Conservation (phyloP, 441 rosid genomes). For the California macrophylla region DNA sequence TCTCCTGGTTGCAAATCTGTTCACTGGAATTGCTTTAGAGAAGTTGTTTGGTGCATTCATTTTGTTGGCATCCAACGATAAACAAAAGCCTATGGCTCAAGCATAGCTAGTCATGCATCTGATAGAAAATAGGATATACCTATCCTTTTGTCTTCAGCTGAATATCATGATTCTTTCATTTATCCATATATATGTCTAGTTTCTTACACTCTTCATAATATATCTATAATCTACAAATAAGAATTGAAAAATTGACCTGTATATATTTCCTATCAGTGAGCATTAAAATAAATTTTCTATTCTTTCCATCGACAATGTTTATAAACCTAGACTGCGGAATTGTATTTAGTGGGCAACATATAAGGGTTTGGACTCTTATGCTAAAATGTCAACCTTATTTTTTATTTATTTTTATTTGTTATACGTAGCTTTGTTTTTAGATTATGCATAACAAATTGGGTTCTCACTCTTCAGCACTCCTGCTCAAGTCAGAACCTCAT, state of each 20-base stretch:
- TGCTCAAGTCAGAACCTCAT: not conserved
- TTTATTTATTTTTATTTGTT: not conserved
- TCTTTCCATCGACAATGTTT: not conserved
- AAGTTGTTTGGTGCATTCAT: not conserved
- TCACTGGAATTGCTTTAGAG: not conserved
- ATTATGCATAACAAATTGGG: not conserved
- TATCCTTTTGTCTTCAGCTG: not conserved
- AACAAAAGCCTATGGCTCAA: not conserved
- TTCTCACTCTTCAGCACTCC: not conserved
- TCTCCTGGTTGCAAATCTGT: not conserved
- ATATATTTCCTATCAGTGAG: not conserved
- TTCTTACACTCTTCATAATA: not conserved
- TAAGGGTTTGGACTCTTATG: too few relatives aligned
- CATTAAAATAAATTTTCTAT: not conserved
- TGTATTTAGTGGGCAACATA: not conserved
- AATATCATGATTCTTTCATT: not conserved
- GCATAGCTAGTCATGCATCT: not conserved
- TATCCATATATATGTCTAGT: not conserved
- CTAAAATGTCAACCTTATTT: not conserved
- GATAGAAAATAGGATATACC: not conserved
- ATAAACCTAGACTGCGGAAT: not conserved
- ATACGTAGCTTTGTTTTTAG: not conserved
- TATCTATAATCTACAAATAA: not conserved
- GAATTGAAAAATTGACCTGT: not conserved
- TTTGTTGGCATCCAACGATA: conserved; percentile 1